Conservation (phyloP, 78 protist species). For the Cavenderia fasciculata region DNA sequence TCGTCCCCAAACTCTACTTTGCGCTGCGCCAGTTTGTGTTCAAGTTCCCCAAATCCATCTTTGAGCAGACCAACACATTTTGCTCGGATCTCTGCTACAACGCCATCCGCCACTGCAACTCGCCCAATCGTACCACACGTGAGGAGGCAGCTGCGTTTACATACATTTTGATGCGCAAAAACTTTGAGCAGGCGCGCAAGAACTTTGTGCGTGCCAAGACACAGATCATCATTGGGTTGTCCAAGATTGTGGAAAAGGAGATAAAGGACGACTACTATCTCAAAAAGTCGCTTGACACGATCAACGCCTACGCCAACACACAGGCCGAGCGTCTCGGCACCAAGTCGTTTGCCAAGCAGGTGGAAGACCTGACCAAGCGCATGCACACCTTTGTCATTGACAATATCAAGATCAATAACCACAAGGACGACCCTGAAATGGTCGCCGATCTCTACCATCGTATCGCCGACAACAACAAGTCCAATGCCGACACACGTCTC, state of each 20-base stretch:
- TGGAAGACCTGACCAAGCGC: conserved; percentile 74
- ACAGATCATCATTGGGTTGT: conserved; percentile 58
- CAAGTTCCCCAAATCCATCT: conserved; percentile 54
- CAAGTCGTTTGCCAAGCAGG: conserved; percentile 67
- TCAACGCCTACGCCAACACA: conserved; percentile 21
- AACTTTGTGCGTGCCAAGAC: conserved; percentile 68
- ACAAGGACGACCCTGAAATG: conserved; percentile 78
- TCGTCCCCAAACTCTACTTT: conserved; percentile 58
- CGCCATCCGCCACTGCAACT: conserved; percentile 68
- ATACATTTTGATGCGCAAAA: conserved; percentile 51
- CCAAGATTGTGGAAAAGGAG: conserved; percentile 4
- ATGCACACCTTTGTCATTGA: conserved; percentile 77
- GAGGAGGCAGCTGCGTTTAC: conserved; percentile 74
- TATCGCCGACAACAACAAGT: conserved; percentile 57
- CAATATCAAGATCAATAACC: conserved; percentile 66
- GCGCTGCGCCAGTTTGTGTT: conserved; percentile 57
- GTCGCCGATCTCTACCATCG: conserved; percentile 69
- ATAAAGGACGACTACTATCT: conserved; percentile 57
- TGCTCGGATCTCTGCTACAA: conserved; percentile 60
- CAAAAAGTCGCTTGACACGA: conserved; percentile 39
- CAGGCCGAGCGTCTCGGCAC: conserved; percentile 61
- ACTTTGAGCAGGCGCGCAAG: conserved; percentile 68
- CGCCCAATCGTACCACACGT: conserved; percentile 34
- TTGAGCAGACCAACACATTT: conserved; percentile 41
- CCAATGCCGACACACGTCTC: conserved; percentile 59